A percentile compares a stretch with the other conserved stretches of the same genome.
Evolutionary conservation across 495 filamentous ascomycete species (phyloP).

Genomic region (Talaromyces nanjingensis): DNA sequence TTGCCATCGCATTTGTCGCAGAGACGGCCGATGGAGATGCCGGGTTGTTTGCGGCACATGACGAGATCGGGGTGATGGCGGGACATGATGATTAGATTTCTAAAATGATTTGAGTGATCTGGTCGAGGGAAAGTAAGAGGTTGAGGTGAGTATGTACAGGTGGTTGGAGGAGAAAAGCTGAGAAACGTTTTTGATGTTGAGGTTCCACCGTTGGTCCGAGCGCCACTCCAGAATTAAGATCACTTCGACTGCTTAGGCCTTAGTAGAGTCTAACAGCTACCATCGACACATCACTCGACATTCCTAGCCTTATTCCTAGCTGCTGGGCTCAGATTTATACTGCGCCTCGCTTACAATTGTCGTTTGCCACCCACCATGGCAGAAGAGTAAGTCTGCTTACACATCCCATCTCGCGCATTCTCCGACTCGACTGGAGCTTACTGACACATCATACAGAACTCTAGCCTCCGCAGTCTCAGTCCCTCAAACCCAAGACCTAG

Average conservation of each 20-base stretch:
- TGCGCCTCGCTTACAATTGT: not conserved
- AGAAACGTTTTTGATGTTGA: conserved; percentile 8
- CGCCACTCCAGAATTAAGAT: conserved; percentile 11
- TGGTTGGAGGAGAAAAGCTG: not conserved
- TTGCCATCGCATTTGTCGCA: conserved; percentile 99
- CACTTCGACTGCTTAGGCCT: not conserved
- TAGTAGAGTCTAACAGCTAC: not conserved
- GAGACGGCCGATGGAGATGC: conserved; percentile 96
- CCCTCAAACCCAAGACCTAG: conserved; percentile 39
- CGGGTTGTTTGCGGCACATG: conserved; percentile 99
- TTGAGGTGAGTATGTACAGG: conserved; percentile 11
- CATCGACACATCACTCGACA: not conserved
- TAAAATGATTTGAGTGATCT: conserved; percentile 11
- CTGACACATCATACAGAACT: conserved; percentile 16
- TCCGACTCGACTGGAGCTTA: not conserved
- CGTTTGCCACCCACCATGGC: conserved; percentile 4
- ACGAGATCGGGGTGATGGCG: conserved; percentile 68
- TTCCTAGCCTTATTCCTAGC: not conserved
- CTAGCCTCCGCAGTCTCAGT: conserved; percentile 62
- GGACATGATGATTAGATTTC: conserved; percentile 17
- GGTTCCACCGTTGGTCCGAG: conserved; percentile 14
- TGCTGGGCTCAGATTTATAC: not conserved
- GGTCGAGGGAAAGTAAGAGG: conserved; percentile 16
- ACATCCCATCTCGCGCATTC: not conserved
- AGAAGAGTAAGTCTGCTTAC: conserved; percentile 9